Base-by-base conservation (phyloP, 768 basidiomycete genomes). In the Hygrophoropsis aurantiaca region DNA sequence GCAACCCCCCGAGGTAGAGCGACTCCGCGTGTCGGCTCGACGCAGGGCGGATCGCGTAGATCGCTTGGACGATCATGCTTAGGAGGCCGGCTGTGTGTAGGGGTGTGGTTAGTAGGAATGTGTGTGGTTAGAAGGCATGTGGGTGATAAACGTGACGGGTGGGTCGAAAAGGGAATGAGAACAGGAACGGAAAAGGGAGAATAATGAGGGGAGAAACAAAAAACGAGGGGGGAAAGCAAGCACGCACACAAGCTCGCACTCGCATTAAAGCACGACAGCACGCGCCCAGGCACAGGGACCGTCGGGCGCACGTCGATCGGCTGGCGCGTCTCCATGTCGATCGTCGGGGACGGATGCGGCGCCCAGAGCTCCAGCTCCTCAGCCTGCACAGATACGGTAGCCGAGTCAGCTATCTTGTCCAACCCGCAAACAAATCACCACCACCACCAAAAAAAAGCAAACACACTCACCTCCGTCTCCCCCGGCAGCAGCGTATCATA, bases 181-280 rank as follows among this genome's bases (percentile, higher is more conserved):
- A n/a, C n/a, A n/a, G n/a, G n/a, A n/a, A n/a, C n/a, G n/a, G n/a
- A n/a, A n/a, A n/a, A n/a, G n/a, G n/a, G n/a, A n/a, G n/a, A n/a
- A n/a, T n/a, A n/a, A n/a, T n/a, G n/a, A n/a, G n/a, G n/a, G n/a
- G n/a, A n/a, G n/a, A n/a, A 40, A 50, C 48, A 10, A 45, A 32
- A 46, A 25, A 16, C 13, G 26, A 11, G 42, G 25, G 30, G 27
- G n/a, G 5, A 15, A 38, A 40, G 15, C 23, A 5, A 44, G 27
- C 18, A 66, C 85, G 49, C 65, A 87, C 88, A 82, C n/a, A 90
- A 75, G 18, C 66, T 70, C 2, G 87, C 81, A n/a, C 81, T 79
- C 9, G 85, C 84, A 54, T 81, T 83, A 72, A 90, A 89, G 60
- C 85, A 87, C n/a, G 88, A 86, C 30, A 90, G 68, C 26, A 78